Evolutionary conservation across 805 yeast species (phyloP).

Genomic region (Starmerella bombicola): DNA sequence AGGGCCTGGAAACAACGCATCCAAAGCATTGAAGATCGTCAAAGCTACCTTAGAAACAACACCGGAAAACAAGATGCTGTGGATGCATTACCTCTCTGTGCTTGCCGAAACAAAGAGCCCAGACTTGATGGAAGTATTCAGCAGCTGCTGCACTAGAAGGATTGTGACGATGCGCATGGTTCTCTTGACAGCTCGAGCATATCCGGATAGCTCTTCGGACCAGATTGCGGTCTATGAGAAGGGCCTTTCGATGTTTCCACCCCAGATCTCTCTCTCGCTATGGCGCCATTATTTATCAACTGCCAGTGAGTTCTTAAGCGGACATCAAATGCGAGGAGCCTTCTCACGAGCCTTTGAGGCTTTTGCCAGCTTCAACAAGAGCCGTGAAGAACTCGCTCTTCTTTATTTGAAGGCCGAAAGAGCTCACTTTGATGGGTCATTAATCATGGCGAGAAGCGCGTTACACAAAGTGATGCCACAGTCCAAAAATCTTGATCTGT

Average conservation of each 20-base stretch:
- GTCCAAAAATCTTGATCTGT: background rate
- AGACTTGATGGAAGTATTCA: conserved; percentile 9
- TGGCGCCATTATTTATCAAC: conserved; percentile 13
- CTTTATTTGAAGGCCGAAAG: conserved; percentile 11
- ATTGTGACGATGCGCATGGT: conserved; percentile 12
- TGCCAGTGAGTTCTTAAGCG: background rate
- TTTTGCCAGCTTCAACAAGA: background rate
- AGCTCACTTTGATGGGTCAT: conserved; percentile 4
- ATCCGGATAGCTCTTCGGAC: conserved; percentile 6
- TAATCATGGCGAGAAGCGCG: conserved; percentile 5
- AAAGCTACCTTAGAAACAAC: background rate
- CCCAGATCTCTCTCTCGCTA: conserved; percentile 7
- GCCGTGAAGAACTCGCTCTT: conserved; percentile 10
- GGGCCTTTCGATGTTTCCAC: conserved; percentile 12
- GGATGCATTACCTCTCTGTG: conserved; percentile 10
- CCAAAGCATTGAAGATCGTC: conserved; percentile 1
- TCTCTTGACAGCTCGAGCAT: conserved; percentile 6
- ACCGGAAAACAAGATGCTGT: conserved; percentile 1
- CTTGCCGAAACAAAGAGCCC: conserved; percentile 2
- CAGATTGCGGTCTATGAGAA: conserved; percentile 12
- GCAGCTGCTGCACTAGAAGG: conserved; percentile 8
- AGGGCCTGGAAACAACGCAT: background rate
- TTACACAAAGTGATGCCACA: conserved; percentile 3
- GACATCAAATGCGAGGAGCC: conserved; percentile 4
- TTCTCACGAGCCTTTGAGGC: conserved; percentile 4